Base-by-base conservation (phyloP, 2,329 filamentous ascomycete species). In the Fusarium buharicum region DNA sequence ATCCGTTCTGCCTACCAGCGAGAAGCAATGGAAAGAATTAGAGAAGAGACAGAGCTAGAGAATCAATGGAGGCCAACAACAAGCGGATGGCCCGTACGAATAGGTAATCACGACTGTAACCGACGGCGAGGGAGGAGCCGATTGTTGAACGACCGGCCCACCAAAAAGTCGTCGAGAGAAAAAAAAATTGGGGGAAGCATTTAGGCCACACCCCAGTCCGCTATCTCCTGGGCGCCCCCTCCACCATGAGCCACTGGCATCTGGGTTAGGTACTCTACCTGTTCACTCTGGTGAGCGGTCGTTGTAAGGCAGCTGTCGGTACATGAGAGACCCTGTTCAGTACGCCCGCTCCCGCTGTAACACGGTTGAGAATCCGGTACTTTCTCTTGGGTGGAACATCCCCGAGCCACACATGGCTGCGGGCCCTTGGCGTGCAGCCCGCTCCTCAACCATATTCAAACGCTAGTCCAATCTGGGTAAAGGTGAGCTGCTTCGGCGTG, bases 381-480 rank as follows among this genome's bases (percentile, higher is more conserved):
- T 54, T 70, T 58, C 50, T 56, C 57, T 64, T 44, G 54, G 40
- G 52, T 66, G 65, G 65, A 66, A 55, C 63, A 59, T 63, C 51
- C 66, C 55, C 62, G 62, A 64, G 65, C 67, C 66, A 68, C 63
- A 66, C 67, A 70, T 69, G 60, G 67, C 55, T 59, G 59, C 59
- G 67, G 64, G 61, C 55, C 60, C 62, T 70, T 67, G 63, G 67
- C 64, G 59, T 67, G 66, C 66, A 72, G 69, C 64, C 58, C 69
- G 64, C 70, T 76, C 66, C 78, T 80, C 78, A 80, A 80, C 78
- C 77, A 81, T 79, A 78, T 77, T 72, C 33, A 17, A 9, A 41
- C 43, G 53, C 76, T 76, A 77, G 57, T 7, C 75, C 70, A 33
- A 53, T 68, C 61, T 14, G 1, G 67, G 74, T 20, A 69, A 73